Evolutionary conservation across 306 rosid genomes (phyloP).

Genomic region (Medicago arabica): DNA sequence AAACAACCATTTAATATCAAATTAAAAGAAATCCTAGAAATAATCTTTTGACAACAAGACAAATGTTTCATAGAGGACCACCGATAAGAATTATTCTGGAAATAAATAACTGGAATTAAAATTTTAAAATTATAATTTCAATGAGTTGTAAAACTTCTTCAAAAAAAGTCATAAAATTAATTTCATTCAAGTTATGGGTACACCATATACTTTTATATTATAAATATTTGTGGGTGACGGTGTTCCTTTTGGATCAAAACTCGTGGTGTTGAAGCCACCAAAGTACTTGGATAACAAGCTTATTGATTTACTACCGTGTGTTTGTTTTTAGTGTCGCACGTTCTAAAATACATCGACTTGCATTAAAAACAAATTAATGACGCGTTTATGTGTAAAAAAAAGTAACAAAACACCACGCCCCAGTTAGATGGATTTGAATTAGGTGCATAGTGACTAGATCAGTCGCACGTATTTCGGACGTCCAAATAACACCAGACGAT

Average conservation of each 20-base stretch:
- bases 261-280: slow-evolving; percentile 9
- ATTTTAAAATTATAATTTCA: not conserved
- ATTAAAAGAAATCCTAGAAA: not conserved
- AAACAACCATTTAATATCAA: too few relatives aligned
- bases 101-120: not conserved
- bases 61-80: slow-evolving; percentile 2
- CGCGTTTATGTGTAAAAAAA: not conserved
- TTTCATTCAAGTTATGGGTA: not conserved
- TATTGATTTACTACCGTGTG: not conserved
- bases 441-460: too few relatives aligned
- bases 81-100: not conserved
- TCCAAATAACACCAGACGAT: too few relatives aligned
- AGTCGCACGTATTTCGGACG: too few relatives aligned
- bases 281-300: slow-evolving; percentile 30
- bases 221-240: not conserved
- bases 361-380: not conserved
- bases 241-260: not conserved
- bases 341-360: not conserved
- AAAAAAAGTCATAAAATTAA: too few relatives aligned
- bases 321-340: not conserved
- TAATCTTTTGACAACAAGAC: not conserved
- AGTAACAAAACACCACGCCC: not conserved
- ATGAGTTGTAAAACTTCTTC: not conserved
- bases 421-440: too few relatives aligned
- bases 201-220: not conserved